A percentile compares a stretch with the other conserved stretches of the same genome.
These are phyloP conservation scores for Xanthoparmelia taractica DNA, from an alignment of 495 filamentous ascomycete species.

Conservation along the genomic window DNA sequence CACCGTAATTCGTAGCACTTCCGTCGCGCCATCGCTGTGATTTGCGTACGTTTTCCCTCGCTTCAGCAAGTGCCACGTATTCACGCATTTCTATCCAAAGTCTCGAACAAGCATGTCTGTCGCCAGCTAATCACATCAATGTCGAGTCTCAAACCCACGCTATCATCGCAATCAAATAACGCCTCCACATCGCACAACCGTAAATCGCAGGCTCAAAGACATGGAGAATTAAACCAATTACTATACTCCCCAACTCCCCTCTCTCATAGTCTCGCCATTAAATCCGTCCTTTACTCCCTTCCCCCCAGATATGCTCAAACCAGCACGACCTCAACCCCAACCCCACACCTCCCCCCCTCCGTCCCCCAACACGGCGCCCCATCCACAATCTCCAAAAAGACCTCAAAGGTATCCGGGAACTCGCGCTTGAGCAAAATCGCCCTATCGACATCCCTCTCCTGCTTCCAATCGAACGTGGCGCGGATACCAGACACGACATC, in stretches of 20 bases:
- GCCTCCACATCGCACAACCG: neutral
- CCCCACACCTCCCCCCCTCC: slow-evolving; percentile 4
- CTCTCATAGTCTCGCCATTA: neutral
- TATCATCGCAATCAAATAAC: neutral
- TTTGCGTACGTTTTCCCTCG: neutral
- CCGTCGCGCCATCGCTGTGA: neutral
- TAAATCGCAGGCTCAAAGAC: neutral
- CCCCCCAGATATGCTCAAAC: neutral
- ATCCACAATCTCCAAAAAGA: neutral
- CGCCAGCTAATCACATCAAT: neutral
- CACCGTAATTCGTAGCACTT: neutral
- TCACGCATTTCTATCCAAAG: neutral
- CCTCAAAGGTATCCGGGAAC: neutral
- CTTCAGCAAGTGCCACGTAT: too few species aligned
- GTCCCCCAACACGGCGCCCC: neutral
- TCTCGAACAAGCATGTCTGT: neutral
- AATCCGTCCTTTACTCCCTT: neutral
- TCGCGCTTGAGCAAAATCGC: neutral
- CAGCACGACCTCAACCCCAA: slow-evolving; percentile 7
- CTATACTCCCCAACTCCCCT: neutral
- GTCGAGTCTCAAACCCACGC: neutral
- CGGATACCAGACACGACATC: neutral
- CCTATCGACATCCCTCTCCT: neutral
- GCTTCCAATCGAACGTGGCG: neutral
- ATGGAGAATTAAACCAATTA: neutral